Evolutionary conservation across 2,329 filamentous ascomycete genomes (phyloP), one percentile per base, ranked within the genome.

Genomic region (Penicillium sp.): DNA sequence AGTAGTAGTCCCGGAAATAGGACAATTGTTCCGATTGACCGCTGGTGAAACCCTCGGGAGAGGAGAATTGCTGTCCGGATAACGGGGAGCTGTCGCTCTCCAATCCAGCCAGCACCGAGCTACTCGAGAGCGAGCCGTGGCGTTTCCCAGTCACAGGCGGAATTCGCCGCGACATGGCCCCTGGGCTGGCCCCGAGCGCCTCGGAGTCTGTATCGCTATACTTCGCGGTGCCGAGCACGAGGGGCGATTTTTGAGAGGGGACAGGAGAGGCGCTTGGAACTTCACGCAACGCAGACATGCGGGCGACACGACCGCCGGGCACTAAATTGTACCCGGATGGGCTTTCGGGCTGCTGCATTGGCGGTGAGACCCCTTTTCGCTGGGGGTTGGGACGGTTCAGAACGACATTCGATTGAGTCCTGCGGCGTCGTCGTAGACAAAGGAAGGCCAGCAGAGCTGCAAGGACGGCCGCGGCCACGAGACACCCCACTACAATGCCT

Each of bases 1-100:
- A 97, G 66, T 98, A 98, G 70, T 98, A 98, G 68, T 98, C 93
- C 66, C 95, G 95, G 81, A 98, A 98, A 65, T 90, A 95, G 4
- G 88, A 85, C 46, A 98, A 74, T 67, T 97, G 93, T 70, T 98
- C 93, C 0, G 91, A 97, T 66, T 96, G 90, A 50, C 91, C 89
- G 60, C 90, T 95, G 25, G 84, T 81, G 52, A 91, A 72, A 26
- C 85, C 90, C 60, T 86, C 86, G 0, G 89, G 89, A 3, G 90
- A 96, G 3, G 90, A 95, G 69, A 88, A 84, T 45, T 84, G 85
- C 39, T 78, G 83, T 26, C 76, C 84, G 9, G 79, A 81, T 35
- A 76, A 78, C 5, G 90, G 90, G 8, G 90, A 95, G 47, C 84
- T 84, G 9, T 86, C 84, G 49, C 84, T 84, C 53, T 70, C 80